These are phyloP conservation scores for Thermoascus crustaceus DNA, from an alignment of 2,329 filamentous ascomycete species.

Conservation along the genomic window DNA sequence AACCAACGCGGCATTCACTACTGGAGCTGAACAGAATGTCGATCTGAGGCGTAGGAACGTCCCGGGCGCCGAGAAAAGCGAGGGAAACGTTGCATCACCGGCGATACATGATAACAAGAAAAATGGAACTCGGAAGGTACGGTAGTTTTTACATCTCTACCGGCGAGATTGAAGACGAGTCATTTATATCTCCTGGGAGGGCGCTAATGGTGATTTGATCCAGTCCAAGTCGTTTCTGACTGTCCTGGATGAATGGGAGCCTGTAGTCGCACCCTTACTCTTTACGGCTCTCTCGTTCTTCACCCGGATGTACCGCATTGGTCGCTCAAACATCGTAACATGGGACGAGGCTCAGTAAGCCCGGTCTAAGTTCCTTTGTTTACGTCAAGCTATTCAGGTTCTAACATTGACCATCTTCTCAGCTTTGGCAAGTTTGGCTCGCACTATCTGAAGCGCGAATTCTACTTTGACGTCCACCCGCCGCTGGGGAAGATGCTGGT, in stretches of 20 bases:
- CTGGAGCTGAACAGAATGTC: constrained; percentile 24
- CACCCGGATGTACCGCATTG: constrained; percentile 61
- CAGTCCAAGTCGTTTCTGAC: constrained; percentile 30
- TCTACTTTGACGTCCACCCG: constrained; percentile 97
- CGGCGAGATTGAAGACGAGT: too few relatives aligned
- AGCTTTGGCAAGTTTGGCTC: constrained; percentile 78
- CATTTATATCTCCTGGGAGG: too few relatives aligned
- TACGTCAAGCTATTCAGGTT: constrained; percentile 3
- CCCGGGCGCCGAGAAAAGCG: constrained; percentile 21
- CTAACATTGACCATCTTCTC: constrained; percentile 5
- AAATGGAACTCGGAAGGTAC: too few relatives aligned
- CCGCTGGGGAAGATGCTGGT: constrained; percentile 98
- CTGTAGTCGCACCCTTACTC: constrained; percentile 54
- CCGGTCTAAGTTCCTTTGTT: background rate
- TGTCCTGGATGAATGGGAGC: constrained; percentile 51
- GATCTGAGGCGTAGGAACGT: constrained; percentile 38
- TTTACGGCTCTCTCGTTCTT: constrained; percentile 58
- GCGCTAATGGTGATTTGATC: background rate
- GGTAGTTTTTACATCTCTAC: too few relatives aligned
- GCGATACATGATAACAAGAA: constrained; percentile 15
- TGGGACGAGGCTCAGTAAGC: constrained; percentile 70
- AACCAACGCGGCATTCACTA: constrained; percentile 24
- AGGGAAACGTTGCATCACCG: constrained; percentile 13
- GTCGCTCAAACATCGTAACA: constrained; percentile 61
- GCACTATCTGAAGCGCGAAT: constrained; percentile 97